Evolutionary conservation across 2,329 filamentous ascomycete genomes (phyloP), one percentile per base, ranked within the genome.

Genomic region (Chaetomium olivaceum): DNA sequence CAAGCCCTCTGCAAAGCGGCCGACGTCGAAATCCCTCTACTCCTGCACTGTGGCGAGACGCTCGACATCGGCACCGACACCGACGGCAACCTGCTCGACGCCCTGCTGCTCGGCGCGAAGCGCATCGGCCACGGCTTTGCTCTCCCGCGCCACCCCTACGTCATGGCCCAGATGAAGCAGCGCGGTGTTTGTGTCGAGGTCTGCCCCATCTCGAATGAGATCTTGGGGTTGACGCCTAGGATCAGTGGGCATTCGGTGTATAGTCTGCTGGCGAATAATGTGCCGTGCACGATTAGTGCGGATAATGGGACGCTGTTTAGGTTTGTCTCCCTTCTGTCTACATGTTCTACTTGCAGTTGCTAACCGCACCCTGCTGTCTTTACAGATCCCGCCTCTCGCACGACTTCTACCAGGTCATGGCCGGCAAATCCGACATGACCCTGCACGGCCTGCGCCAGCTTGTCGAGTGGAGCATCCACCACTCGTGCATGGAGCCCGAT

Each of bases 21-120:
- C 0, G 71, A 73, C 0, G 66, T 89, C 4, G 80, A 87, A 0
- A 89, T 92, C 2, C 90, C 90, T 0, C 91, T 92, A 72, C 79
- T 92, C 48, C 91, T 92, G 72, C 90, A 93, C 76, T 91, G 90
- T 69, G 90, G 90, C 27, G 90, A 93, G 77, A 91, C 90, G 1
- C 80, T 91, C 4, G 87, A 91, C 33, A 82, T 84, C 9, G 89
- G 89, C 46, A 83, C 82, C 27, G 84, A 87, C 5, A 82, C 83
- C 1, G 87, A 92, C 68, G 87, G 83, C 21, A 93, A 92, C 73
- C 78, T 93, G 0, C 81, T 88, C 58, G 89, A 91, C 68, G 88
- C 90, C 4, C 81, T 91, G 1, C 76, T 89, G 1, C 80, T 92
- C 2, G 81, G 84, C 16, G 82, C 89, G 1, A 89, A 87, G 76